phyloP scores from a whole-genome alignment of 23 red algal species.

The Gracilaria vermiculophylla region DNA sequence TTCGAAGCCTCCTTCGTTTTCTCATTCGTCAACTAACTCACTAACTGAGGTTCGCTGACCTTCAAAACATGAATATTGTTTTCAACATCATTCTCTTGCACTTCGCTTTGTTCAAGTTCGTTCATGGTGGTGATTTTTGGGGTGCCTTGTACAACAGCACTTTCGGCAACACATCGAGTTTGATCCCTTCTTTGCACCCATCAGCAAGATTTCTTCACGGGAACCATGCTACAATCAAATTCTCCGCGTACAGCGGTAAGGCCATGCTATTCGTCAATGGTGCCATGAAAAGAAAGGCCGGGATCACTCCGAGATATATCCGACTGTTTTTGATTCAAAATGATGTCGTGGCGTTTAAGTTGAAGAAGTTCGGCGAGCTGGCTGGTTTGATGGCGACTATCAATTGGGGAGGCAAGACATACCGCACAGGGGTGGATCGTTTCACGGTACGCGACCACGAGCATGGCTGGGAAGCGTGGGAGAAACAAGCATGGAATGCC shows the following conservation, averaged over 20 bases:
- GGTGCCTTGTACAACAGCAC: neutral
- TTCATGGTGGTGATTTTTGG: neutral
- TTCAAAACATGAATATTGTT: neutral
- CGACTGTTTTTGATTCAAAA: neutral
- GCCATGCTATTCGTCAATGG: neutral
- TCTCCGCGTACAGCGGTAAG: neutral
- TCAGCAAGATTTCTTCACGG: neutral
- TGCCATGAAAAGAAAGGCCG: neutral
- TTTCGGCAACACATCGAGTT: neutral
- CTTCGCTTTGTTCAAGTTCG: neutral
- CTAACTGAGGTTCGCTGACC: neutral
- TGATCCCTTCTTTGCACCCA: neutral
- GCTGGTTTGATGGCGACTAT: slow-evolving; percentile 9
- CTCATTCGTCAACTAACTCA: neutral
- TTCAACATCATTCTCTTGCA: neutral
- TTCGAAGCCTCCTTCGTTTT: neutral
- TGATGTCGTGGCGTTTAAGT: slow-evolving; percentile 24
- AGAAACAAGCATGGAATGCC: slow-evolving; percentile 4
- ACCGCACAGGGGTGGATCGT: neutral
- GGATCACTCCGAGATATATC: neutral
- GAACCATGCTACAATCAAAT: neutral
- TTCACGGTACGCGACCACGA: neutral
- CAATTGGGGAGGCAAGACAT: neutral
- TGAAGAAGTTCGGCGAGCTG: neutral
- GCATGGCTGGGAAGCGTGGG: neutral